Base-by-base conservation (phyloP, 345 rosid species). In the Syzygium grande region DNA sequence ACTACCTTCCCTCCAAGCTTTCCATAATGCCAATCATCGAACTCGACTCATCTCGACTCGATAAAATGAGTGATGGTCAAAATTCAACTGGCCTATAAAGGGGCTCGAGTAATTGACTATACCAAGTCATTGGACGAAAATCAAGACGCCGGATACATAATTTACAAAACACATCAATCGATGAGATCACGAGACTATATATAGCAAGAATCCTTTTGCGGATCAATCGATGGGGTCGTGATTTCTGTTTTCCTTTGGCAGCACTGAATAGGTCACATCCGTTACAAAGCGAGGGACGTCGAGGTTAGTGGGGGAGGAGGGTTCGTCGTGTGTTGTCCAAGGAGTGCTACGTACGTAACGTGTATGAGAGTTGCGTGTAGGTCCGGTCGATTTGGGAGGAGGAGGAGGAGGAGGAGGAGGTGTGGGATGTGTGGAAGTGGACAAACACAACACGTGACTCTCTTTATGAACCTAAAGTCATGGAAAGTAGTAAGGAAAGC, bases 101-200 rank as follows among this genome's bases (percentile, higher is more conserved):
- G 1, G 78, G 16, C 43, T 65, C 78, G 9, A 17, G 23, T 10
- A 17, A 34, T 19, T 25, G 1, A 34, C 9, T 73, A 1, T 56
- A 9, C 12, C n/a, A 11, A 34, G 46, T 34, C 5, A 73, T 5
- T 2, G 22, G 25, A 73, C 14, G 14, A 34, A 73, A 73, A 68
- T 34, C 79, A 2, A 73, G 25, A 34, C 6, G 0, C 4, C 25
- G 3, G 1, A 34, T 17, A 9, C 1, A 7, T 19, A 11, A 1
- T 2, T 34, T 25, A 8, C 46, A 9, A 34, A 68, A 68, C 23
- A 16, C 79, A 16, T 68, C 9, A 30, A 16, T 68, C 2, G 43
- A 30, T 2, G 10, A 1, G 8, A 30, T 30, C 23, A 1, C 21
- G 10, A 30, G 25, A 34, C 25, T 34, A 17, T 0, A 65, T 34